Conservation (phyloP, 2,329 filamentous ascomycete genomes). For the Cadophora sp. region DNA sequence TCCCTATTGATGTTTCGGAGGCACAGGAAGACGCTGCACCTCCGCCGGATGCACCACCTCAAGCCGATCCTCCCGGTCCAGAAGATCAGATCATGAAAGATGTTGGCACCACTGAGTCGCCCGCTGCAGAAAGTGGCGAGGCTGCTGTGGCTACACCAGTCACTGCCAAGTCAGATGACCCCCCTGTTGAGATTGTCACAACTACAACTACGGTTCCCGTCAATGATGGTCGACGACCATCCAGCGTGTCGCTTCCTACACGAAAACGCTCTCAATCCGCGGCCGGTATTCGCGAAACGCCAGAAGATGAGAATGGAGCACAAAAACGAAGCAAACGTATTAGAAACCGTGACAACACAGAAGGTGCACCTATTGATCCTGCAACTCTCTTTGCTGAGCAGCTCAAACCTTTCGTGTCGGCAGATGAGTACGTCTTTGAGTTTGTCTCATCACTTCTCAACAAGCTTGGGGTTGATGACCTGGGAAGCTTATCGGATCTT, state of each 20-base stretch:
- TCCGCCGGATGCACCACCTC: background rate
- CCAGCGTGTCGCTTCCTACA: constrained; percentile 43
- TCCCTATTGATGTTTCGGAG: constrained; percentile 30
- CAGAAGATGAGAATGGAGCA: constrained; percentile 62
- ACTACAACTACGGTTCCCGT: constrained; percentile 36
- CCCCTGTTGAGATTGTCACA: constrained; percentile 29
- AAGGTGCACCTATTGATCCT: constrained; percentile 57
- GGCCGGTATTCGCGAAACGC: constrained; percentile 62
- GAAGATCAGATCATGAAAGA: constrained; percentile 41
- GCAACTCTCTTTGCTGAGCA: constrained; percentile 60
- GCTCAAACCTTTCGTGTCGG: constrained; percentile 48
- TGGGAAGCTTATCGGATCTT: constrained; percentile 40
- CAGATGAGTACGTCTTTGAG: constrained; percentile 42
- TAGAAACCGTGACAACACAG: constrained; percentile 62
- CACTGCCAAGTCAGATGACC: constrained; percentile 32
- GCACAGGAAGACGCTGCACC: background rate
- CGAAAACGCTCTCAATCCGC: constrained; percentile 68
- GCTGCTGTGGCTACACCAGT: constrained; percentile 26
- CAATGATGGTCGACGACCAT: constrained; percentile 29
- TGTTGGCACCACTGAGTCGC: constrained; percentile 34
- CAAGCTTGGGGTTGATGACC: constrained; percentile 42
- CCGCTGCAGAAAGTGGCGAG: constrained; percentile 32
- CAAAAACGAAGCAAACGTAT: constrained; percentile 72
- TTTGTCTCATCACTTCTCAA: constrained; percentile 39
- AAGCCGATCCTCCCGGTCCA: background rate